A percentile compares a stretch with the other conserved stretches of the same genome.
These are phyloP conservation scores for Pseudocercospora cruenta DNA, from an alignment of 2,329 filamentous ascomycete species.

Conservation along the genomic window DNA sequence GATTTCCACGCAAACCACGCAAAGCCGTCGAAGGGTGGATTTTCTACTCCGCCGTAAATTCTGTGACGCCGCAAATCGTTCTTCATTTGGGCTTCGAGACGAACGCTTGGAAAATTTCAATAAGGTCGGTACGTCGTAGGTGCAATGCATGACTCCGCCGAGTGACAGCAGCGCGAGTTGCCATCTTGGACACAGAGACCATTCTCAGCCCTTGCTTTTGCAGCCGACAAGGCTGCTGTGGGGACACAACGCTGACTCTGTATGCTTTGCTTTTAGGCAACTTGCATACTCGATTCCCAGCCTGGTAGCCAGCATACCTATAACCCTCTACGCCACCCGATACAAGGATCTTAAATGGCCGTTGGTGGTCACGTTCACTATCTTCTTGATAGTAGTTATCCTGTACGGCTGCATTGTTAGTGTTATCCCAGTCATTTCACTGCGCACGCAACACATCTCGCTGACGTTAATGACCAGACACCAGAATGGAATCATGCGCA, in stretches of 20 bases:
- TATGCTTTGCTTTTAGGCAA: conserved; percentile 40
- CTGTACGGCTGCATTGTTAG: conserved; percentile 49
- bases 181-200: no score
- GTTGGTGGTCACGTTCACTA: conserved; percentile 50
- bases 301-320: conserved; percentile 48
- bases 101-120: conserved; percentile 52
- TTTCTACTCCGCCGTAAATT: conserved; percentile 52
- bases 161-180: no score
- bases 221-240: no score
- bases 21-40: conserved; percentile 53
- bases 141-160: no score
- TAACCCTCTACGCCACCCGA: conserved; percentile 52
- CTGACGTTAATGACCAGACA: conserved; percentile 21
- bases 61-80: conserved; percentile 54
- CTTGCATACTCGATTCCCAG: conserved; percentile 49
- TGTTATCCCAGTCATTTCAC: background rate
- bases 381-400: conserved; percentile 55
- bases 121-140: conserved; percentile 25
- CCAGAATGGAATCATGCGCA: conserved; percentile 43
- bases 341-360: conserved; percentile 56
- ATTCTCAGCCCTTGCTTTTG: no score
- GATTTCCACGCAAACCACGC: background rate
- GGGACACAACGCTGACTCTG: no score
- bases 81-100: conserved; percentile 55
- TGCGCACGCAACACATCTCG: background rate